These are phyloP conservation scores for Sarocladium brachiariae DNA, from an alignment of 2,329 filamentous ascomycete genomes.

Conservation along the genomic window DNA sequence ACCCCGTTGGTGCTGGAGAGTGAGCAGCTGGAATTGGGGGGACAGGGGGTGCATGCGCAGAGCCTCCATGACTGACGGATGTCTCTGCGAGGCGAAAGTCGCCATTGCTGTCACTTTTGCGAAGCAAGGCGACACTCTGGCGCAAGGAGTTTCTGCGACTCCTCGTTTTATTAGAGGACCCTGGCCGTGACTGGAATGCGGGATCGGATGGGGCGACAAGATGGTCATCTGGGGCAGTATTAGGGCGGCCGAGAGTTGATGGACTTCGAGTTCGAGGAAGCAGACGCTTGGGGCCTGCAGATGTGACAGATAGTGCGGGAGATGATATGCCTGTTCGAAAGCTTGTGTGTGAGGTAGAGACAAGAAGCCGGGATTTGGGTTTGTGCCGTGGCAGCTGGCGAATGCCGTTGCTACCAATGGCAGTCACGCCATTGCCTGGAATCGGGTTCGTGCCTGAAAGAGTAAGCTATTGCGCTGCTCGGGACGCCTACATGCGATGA, in stretches of 20 bases:
- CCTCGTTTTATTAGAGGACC: constrained; percentile 9
- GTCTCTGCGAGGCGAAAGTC: background rate
- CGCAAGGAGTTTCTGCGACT: constrained; percentile 2
- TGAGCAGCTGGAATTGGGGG: constrained; percentile 11
- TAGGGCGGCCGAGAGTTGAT: constrained; percentile 11
- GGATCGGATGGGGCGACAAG: background rate
- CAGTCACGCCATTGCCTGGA: constrained; percentile 13
- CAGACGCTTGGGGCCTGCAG: constrained; percentile 8
- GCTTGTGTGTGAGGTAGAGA: background rate
- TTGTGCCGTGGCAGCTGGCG: constrained; percentile 11
- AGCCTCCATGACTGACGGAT: background rate
- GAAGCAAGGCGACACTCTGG: background rate
- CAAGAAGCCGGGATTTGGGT: constrained; percentile 4
- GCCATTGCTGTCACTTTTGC: background rate
- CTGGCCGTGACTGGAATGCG: constrained; percentile 8
- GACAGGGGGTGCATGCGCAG: constrained; percentile 10
- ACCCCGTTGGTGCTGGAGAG: background rate
- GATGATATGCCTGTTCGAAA: background rate
- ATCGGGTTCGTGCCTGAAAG: constrained; percentile 11
- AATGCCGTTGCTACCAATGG: constrained; percentile 10
- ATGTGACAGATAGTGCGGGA: background rate
- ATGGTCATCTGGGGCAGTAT: constrained; percentile 10
- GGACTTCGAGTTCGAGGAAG: constrained; percentile 9
- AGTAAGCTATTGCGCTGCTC: background rate
- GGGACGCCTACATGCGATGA: background rate